phyloP scores from a whole-genome alignment of 495 filamentous ascomycete genomes.

The Aspergillus funiculosus region DNA sequence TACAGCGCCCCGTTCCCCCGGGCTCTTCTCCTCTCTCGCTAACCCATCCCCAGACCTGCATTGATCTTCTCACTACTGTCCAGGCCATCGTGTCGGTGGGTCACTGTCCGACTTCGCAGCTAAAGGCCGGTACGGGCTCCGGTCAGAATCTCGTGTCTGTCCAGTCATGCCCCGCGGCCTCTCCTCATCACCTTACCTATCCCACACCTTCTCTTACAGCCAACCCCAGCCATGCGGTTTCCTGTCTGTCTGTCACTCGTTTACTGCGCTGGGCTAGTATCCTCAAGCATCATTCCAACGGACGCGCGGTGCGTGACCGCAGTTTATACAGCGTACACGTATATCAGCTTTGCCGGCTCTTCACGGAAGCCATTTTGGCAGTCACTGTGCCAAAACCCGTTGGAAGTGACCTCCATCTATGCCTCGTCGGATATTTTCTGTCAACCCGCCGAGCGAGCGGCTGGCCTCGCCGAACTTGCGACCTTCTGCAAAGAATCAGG shows the following conservation, averaged over 20 bases:
- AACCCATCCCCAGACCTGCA: too few relatives aligned
- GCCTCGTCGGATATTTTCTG: slow-evolving; percentile 35
- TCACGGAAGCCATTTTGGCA: slow-evolving; percentile 24
- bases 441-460: slow-evolving; percentile 18
- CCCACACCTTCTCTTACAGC: neutral
- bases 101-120: neutral
- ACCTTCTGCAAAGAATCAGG: slow-evolving; percentile 27
- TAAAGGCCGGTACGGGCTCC: neutral
- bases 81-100: too few relatives aligned
- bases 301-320: slow-evolving; percentile 38
- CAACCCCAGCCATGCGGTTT: slow-evolving; percentile 2
- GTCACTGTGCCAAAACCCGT: slow-evolving; percentile 30
- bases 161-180: slow-evolving; percentile 5
- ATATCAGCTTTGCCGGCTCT: slow-evolving; percentile 31
- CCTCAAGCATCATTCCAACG: slow-evolving; percentile 12
- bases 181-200: neutral
- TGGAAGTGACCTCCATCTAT: slow-evolving; percentile 37
- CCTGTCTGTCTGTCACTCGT: neutral
- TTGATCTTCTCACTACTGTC: too few relatives aligned
- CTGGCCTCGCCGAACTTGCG: slow-evolving; percentile 26
- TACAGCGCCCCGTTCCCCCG: neutral
- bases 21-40: neutral
- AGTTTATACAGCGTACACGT: slow-evolving; percentile 33
- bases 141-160: neutral
- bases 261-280: neutral